Base-by-base conservation (phyloP, 768 basidiomycete genomes). In the Guyanaporus albipodus region DNA sequence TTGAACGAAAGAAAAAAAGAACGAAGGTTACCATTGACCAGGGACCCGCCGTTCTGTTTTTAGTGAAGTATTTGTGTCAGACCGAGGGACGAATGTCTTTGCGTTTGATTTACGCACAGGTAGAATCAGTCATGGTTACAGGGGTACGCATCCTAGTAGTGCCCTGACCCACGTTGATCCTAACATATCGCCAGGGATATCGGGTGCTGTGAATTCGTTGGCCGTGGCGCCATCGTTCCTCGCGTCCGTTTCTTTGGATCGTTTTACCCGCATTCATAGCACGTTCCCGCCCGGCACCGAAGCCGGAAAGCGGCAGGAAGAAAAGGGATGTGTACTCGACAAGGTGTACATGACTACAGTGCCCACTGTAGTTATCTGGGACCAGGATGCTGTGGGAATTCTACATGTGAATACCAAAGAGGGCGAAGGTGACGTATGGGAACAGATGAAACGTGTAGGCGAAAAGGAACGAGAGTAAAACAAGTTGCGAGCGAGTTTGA, bases 41-140 rank as follows among this genome's bases (percentile, higher is more conserved):
- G 18, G 39, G 14, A 41, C 28, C 14, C 29, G 21, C 26, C 15
- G 18, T 45, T 22, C 6, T 26, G 8, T 32, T 43, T 46, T 18
- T 27, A 91, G 88, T 55, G 82, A 92, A 60, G 63, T 76, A 2
- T 89, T 90, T 52, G 68, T 85, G 29, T 73, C 82, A 10, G 90
- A 92, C 59, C 70, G 74, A 38, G 81, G 80, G 12, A 77, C 73
- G 28, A 79, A 79, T 58, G 57, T 91, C 3, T 81, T 74, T 54
- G 75, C 84, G 1, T 42, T 90, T 9, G 91, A 92, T 59, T 49
- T 81, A 31, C 79, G 91, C 8, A 85, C 74, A 40, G 89, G 91
- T 0, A 65, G 72, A 22, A 68, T 82, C 24, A 55, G 76, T 8
- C 87, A 83, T 59, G 74, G 79, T 6, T 89, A 88, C 60, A 80